Evolutionary conservation across 441 rosid genomes (phyloP).

Genomic region (Bruguiera hainesii): DNA sequence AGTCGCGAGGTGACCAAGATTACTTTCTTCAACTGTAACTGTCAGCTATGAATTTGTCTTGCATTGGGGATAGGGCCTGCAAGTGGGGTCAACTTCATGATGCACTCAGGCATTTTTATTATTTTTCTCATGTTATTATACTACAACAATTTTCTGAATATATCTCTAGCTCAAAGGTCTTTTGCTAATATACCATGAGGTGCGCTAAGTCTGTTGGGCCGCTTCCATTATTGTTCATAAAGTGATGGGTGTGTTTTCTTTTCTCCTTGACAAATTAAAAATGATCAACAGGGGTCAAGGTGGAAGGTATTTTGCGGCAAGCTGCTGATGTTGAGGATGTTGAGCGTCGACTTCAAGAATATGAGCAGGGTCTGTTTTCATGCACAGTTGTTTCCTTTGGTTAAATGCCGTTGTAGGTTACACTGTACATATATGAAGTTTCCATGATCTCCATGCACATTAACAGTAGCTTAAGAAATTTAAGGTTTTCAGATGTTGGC

Average conservation of each 20-base stretch:
- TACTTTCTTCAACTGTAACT: not conserved
- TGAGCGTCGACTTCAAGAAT: conserved; percentile 82
- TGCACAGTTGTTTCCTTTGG: conserved; percentile 6
- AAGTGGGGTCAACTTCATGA: too few species aligned
- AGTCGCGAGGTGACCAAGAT: not conserved
- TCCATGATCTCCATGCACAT: not conserved
- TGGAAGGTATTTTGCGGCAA: conserved; percentile 96
- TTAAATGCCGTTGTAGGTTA: conserved; percentile 12
- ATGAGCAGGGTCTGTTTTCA: conserved; percentile 75
- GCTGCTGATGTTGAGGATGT: conserved; percentile 99
- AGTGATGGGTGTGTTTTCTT: not conserved
- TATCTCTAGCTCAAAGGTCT: too few species aligned
- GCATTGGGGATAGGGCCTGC: not conserved
- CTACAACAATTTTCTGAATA: too few species aligned
- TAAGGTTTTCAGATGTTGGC: conserved; percentile 9
- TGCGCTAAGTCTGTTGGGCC: not conserved
- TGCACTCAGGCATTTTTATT: too few species aligned
- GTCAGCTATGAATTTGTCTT: not conserved
- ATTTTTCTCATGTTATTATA: too few species aligned
- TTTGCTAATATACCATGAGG: not conserved
- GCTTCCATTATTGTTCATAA: conserved; percentile 1
- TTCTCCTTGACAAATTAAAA: conserved; percentile 21
- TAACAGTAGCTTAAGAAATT: not conserved
- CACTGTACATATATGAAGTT: not conserved
- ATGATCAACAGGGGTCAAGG: conserved; percentile 61